Evolutionary conservation across 257 asterid genomes (phyloP), one percentile per base, ranked within the genome.

Genomic region (Fraxinus anomala): DNA sequence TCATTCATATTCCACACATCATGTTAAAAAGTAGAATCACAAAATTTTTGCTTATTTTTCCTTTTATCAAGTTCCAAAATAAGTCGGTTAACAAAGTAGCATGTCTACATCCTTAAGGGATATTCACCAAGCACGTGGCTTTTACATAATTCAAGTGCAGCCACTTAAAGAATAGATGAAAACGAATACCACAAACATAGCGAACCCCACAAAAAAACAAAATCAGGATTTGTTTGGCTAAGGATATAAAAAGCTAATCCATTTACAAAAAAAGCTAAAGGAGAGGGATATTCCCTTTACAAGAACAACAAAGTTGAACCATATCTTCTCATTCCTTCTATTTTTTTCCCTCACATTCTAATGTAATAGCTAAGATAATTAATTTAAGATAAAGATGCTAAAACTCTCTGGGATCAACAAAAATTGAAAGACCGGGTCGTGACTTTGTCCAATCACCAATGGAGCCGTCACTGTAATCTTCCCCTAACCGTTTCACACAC

Each of bases 331-430:
- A 70, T 42, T 74, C 70, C 82, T 78, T 78, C 78, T 31, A 7
- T 39, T 76, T 59, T 78, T 66, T n/a, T n/a, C 67, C 76, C 24
- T 70, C 17, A 4, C 28, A 5, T 6, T 14, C 33, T 16, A 37
- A 23, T 70, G 3, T 7, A 37, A 40, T 70, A 8, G 33, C 34
- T n/a, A 56, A 56, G 66, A 47, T 4, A 47, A n/a, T 17, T 56
- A 17, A 56, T 6, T n/a, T 54, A 19, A 56, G 69, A 59, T 5
- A 0, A 74, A 68, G 24, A 39, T 0, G 28, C 74, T 83, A 89
- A 81, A 92, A 82, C 86, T 92, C 98, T 75, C 97, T 91, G 7
- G 97, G 98, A 89, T 94, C 98, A 77, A 94, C 97, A 87, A 94
- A 94, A 87, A 92, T 89, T 47, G 97, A 92, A 54, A 59, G 59